A percentile compares a stretch with the other conserved stretches of the same genome.
These are phyloP conservation scores for Takashimella tepidaria DNA, from an alignment of 1,284 basidiomycete genomes.

Conservation along the genomic window DNA sequence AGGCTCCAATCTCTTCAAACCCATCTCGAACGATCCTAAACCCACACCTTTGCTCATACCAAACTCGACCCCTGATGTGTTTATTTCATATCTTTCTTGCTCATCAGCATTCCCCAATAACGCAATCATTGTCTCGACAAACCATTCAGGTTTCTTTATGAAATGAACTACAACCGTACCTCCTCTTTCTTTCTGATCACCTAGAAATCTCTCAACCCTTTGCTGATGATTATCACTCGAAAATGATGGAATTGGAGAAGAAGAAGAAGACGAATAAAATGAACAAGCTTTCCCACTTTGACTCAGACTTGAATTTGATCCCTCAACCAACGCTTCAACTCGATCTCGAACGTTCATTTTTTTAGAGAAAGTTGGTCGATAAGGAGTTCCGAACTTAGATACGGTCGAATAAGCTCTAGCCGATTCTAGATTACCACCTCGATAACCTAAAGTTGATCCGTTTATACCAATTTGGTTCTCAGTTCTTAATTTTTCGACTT, in stretches of 20 bases:
- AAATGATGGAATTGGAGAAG: neutral
- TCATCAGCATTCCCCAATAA: conserved; percentile 68
- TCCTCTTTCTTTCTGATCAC: conserved; percentile 55
- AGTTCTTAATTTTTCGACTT: conserved; percentile 63
- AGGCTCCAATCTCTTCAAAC: neutral
- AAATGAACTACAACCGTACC: conserved; percentile 95
- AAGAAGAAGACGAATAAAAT: too few species aligned
- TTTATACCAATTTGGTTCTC: conserved; percentile 36
- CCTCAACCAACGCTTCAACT: conserved; percentile 90
- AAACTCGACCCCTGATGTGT: neutral
- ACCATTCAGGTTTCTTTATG: conserved; percentile 96
- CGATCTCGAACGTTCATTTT: conserved; percentile 55
- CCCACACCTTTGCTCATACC: neutral
- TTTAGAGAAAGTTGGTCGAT: conserved; percentile 65
- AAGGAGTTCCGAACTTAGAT: conserved; percentile 74
- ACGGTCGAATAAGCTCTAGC: conserved; percentile 64
- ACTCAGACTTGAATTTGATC: conserved; percentile 51
- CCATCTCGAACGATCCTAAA: neutral
- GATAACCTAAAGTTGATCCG: conserved; percentile 11
- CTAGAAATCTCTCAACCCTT: conserved; percentile 59
- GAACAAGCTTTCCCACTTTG: too few species aligned
- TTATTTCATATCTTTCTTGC: neutral
- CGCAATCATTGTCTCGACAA: conserved; percentile 83
- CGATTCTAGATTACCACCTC: conserved; percentile 47
- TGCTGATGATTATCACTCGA: conserved; percentile 52